These are phyloP conservation scores for Suillus placidus DNA, from an alignment of 768 basidiomycete species.

Conservation along the genomic window DNA sequence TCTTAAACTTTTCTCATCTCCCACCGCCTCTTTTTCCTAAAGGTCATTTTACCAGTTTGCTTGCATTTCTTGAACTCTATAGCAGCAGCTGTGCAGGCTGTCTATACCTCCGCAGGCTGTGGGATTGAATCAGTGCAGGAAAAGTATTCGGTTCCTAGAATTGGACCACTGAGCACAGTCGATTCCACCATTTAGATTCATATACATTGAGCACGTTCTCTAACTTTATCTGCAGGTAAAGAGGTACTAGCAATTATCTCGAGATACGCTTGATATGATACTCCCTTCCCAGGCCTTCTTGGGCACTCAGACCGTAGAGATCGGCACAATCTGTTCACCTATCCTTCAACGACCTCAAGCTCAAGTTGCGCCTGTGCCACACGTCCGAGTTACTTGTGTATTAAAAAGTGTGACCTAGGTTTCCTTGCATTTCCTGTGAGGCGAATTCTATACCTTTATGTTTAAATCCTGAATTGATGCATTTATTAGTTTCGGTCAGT, in stretches of 20 bases:
- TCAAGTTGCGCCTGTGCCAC: slow-evolving; percentile 7
- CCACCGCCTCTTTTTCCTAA: slow-evolving; percentile 13
- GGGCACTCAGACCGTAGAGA: slow-evolving; percentile 12
- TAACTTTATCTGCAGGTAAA: slow-evolving; percentile 1
- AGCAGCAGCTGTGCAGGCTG: background rate
- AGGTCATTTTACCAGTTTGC: background rate
- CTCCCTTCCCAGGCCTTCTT: slow-evolving; percentile 11
- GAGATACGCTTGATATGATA: background rate
- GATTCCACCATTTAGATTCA: background rate
- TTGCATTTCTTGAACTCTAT: background rate
- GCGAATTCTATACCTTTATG: slow-evolving; percentile 9
- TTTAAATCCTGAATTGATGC: slow-evolving; percentile 13
- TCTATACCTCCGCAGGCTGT: background rate
- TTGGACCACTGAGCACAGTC: background rate
- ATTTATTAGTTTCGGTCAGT: slow-evolving; percentile 16
- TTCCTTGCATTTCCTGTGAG: slow-evolving; percentile 20
- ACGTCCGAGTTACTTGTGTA: slow-evolving; percentile 20
- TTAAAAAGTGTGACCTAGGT: slow-evolving; percentile 12
- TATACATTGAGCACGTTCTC: background rate
- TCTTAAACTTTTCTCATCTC: slow-evolving; percentile 23
- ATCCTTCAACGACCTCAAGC: slow-evolving; percentile 1
- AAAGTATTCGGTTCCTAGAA: background rate
- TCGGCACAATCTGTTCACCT: slow-evolving; percentile 4
- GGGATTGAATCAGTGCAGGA: slow-evolving; percentile 1
- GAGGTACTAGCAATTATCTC: background rate